Conservation (phyloP, 73 alveolate species). For the Stentor coeruleus region DNA sequence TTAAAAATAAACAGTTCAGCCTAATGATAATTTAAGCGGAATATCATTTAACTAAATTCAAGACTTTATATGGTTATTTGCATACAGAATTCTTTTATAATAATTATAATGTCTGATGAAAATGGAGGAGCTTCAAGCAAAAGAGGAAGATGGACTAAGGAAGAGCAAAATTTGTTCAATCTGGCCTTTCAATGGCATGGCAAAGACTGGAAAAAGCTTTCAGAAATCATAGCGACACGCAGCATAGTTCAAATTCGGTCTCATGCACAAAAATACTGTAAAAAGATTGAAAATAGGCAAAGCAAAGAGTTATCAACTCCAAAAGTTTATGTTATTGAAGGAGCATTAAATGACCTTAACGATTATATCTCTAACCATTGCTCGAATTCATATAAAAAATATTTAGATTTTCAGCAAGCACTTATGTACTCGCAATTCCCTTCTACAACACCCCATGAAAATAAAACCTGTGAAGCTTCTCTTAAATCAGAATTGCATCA, state of each 20-base stretch:
- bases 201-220: slow-evolving; percentile 76
- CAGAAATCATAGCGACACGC: slow-evolving; percentile 55
- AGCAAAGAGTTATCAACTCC: not conserved
- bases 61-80: too few species aligned
- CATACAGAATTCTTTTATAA: too few species aligned
- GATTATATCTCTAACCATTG: not conserved
- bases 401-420: not conserved
- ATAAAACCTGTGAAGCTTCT: not conserved
- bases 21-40: too few species aligned
- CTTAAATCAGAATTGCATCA: too few species aligned
- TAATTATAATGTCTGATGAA: not conserved
- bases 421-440: not conserved
- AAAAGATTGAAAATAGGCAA: slow-evolving; percentile 42
- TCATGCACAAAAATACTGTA: slow-evolving; percentile 79
- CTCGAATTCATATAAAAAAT: not conserved
- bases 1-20: too few species aligned
- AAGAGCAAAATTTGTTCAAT: slow-evolving; percentile 72
- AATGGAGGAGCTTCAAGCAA: not conserved
- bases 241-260: slow-evolving; percentile 70
- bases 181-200: slow-evolving; percentile 62
- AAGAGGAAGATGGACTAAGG: slow-evolving; percentile 79
- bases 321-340: not conserved
- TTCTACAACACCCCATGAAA: not conserved
- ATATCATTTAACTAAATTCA: too few species aligned
- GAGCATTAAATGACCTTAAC: not conserved